Base-by-base conservation (phyloP, 2,329 filamentous ascomycete genomes). In the Aureobasidium zeae region DNA sequence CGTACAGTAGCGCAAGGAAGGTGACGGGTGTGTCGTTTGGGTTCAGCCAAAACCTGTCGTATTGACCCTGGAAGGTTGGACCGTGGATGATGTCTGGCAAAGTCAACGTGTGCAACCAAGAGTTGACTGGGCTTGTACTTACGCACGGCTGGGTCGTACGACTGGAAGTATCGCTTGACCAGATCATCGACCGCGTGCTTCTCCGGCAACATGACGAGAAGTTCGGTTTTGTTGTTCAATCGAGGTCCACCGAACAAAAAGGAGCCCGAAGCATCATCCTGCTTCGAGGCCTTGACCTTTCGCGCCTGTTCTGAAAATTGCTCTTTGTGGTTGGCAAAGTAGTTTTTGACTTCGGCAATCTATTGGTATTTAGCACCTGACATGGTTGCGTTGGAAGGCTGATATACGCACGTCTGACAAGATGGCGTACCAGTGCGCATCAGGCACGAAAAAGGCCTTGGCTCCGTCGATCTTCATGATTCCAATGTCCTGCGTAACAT, bases 321-420 rank as follows among this genome's bases (percentile, higher is more conserved):
- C 57, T 91, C 88, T 61, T 91, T 93, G 64, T 95, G 86, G 25
- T 74, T 77, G 13, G 68, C 66, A 56, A 94, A 96, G 65, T 91
- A 95, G 53, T 82, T 88, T 59, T 89, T 94, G 19, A 98, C 89
- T 66, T 98, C 91, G 8, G 85, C 73, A 51, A 98, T 91, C 74
- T 82, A 48, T 6, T 25, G 2, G n/a, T 8, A 22, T 22, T 39
- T 22, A 30, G 28, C 13, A 25, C 8, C 7, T 25, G 16, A 21
- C 7, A n/a, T 8, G n/a, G 16, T 9, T 17, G 30, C 16, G 4
- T 6, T 3, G 16, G 19, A 17, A 17, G 6, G 15, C 5, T 11
- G 8, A 32, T 24, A n/a, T 20, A 62, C 77, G 29, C 54, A 65
- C 63, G 53, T 68, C 69, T 39, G 67, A 66, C 19, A 72, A 50